A percentile compares a stretch with the other conserved stretches of the same genome.
Evolutionary conservation across 768 basidiomycete genomes (phyloP).

Genomic region (Suillus subaureus): DNA sequence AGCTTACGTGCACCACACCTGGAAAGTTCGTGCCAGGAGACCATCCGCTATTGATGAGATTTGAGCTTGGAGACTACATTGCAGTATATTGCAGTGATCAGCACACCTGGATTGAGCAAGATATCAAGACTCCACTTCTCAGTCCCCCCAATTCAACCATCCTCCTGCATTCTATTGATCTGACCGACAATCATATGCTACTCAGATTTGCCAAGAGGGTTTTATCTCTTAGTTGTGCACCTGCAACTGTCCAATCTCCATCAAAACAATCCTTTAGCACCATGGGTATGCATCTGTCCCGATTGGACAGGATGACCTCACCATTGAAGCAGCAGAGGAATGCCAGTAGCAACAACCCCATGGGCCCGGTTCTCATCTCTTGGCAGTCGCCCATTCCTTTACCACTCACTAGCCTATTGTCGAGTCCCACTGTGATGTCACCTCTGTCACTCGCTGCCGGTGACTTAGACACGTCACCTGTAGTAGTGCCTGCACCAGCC

Average conservation of each 20-base stretch:
- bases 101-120: neutral
- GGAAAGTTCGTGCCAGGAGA: neutral
- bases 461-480: too few relatives aligned
- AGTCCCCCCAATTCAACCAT: neutral
- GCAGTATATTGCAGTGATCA: slow-evolving; percentile 1
- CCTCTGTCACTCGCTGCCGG: too few relatives aligned
- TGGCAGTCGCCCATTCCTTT: too few relatives aligned
- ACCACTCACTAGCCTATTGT: too few relatives aligned
- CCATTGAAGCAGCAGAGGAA: too few relatives aligned
- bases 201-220: neutral
- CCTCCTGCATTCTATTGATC: neutral
- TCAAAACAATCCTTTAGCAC: neutral
- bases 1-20: neutral
- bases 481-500: too few relatives aligned
- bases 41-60: neutral
- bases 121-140: neutral
- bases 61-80: neutral
- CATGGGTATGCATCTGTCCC: neutral
- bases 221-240: neutral
- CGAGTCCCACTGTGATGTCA: too few relatives aligned
- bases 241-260: neutral
- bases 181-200: neutral
- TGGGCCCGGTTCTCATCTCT: too few relatives aligned
- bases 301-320: too few relatives aligned
- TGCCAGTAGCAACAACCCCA: too few relatives aligned